Evolutionary conservation across 345 rosid genomes (phyloP), one percentile per base, ranked within the genome.

Genomic region (Citrus inodora): DNA sequence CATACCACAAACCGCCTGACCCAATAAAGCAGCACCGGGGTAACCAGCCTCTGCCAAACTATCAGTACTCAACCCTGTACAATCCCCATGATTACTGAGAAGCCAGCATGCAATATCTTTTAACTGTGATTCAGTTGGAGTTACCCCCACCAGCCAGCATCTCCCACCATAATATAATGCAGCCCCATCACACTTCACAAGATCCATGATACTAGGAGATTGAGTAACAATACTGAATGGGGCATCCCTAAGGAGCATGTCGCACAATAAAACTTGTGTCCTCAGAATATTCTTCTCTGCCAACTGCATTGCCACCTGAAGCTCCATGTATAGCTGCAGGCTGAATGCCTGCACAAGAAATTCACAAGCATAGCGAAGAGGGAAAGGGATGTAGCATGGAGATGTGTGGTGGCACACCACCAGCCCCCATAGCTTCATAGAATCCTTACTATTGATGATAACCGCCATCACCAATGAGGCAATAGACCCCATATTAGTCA

Each of bases 171-270:
- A 91, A 56, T 75, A 87, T 46, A 94, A 71, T 22, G 97, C 98
- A 7, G 98, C 97, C 53, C 98, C 98, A 65, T 94, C 97, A 76
- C 98, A 94, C 74, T 91, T 94, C 42, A 92, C 94, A 62, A 94
- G 92, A 82, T 94, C 97, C 92, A 88, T 92, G 30, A 94, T 82
- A 65, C 88, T 90, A 7, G 98, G 98, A 67, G 97, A 92, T 55
- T 92, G 92, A n/a, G 97, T 94, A 48, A 94, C 87, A 35, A 94
- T 87, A 58, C 93, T 91, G 0, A 85, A 85, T 3, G 92, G 96
- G 25, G 89, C 90, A 69, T 89, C 96, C 40, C 93, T 90, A 35
- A 94, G 93, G 67, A 94, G 93, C 97, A 94, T 92, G 83, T 91
- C 97, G 56, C 97, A 91, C 19, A 92, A 74, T 58, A 92, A 81